Base-by-base conservation (phyloP, 192 early-diverging fungal genomes). In the Backusella mclennaniae region DNA sequence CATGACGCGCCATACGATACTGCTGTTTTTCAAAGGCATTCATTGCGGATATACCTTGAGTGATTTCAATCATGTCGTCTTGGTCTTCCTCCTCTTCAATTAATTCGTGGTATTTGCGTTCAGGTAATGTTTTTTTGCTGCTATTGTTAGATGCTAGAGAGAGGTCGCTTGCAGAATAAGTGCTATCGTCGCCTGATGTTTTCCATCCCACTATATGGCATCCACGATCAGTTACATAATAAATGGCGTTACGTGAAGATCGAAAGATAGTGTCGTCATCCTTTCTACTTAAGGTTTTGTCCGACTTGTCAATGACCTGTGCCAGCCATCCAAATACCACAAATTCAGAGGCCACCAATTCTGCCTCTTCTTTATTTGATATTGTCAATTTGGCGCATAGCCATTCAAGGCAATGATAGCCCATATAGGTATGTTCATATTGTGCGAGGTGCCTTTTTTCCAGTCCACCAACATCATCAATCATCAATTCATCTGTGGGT, bases 361-460 rank as follows among this genome's bases (percentile, higher is more conserved):
- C 73, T 0, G 86, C 84, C 49, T 89, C 88, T 46, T 85, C 82
- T 39, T 71, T 75, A 68, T 80, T 77, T 38, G 86, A 80, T 19
- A 87, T 81, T 0, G 86, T 84, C 0, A 83, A 82, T 46, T 85
- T 83, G 15, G 87, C 84, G 52, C 79, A 71, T 3, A 89, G 56
- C 85, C 85, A 89, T 7, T 86, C 86, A 35, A 69, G 1, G 1
- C 66, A 68, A 35, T 76, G 75, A 19, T 4, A 56, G 9, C 75
- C 75, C 46, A 67, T 33, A 31, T 69, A 76, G 3, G 46, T 76
- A 38, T 76, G 67, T 11, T 66, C 26, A 17, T 36, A 76, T 1
- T 9, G 17, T 0, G 11, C 12, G 4, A 67, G 19, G 29, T 71
- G 17, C n/a, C 66, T 70, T 35, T 69, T 35, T 15, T 53, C n/a